phyloP scores from a whole-genome alignment of 768 basidiomycete genomes.

The Fistulinella prunicolor region DNA sequence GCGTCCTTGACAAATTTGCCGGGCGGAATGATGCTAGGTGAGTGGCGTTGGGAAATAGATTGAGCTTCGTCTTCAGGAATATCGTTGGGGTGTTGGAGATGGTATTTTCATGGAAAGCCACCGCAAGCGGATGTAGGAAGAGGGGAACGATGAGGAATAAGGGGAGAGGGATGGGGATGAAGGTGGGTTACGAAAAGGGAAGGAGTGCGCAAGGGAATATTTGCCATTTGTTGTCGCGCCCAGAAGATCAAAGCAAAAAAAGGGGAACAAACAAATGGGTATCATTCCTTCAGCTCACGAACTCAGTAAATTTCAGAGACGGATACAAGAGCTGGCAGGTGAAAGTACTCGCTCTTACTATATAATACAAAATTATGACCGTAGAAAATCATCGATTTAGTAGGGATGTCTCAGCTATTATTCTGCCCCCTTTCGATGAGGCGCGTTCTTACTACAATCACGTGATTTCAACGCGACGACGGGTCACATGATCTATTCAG shows the following conservation, averaged over 20 bases:
- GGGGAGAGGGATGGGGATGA: not conserved
- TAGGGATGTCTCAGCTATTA: constrained; percentile 17
- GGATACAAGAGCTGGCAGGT: not conserved
- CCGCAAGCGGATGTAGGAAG: too few relatives aligned
- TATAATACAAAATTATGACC: not conserved
- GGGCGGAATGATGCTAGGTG: not conserved
- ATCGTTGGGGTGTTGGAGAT: too few relatives aligned
- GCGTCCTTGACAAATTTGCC: not conserved
- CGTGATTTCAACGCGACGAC: constrained; percentile 10
- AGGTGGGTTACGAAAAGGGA: not conserved
- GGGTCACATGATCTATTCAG: constrained; percentile 17
- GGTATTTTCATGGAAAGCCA: not conserved
- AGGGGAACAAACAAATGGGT: constrained; percentile 9
- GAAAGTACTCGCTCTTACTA: not conserved
- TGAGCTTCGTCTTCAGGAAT: not conserved
- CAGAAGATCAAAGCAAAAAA: constrained; percentile 9
- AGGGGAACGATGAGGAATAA: not conserved
- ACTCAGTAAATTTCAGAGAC: not conserved
- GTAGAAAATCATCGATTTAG: not conserved
- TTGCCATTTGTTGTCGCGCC: constrained; percentile 11
- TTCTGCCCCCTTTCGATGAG: constrained; percentile 2
- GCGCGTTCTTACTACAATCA: constrained; percentile 10
- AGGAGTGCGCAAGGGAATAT: not conserved
- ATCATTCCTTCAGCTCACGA: not conserved
- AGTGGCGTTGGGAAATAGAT: constrained; percentile 3